phyloP scores from a whole-genome alignment of 306 rosid species.

The Sicyos edulis region DNA sequence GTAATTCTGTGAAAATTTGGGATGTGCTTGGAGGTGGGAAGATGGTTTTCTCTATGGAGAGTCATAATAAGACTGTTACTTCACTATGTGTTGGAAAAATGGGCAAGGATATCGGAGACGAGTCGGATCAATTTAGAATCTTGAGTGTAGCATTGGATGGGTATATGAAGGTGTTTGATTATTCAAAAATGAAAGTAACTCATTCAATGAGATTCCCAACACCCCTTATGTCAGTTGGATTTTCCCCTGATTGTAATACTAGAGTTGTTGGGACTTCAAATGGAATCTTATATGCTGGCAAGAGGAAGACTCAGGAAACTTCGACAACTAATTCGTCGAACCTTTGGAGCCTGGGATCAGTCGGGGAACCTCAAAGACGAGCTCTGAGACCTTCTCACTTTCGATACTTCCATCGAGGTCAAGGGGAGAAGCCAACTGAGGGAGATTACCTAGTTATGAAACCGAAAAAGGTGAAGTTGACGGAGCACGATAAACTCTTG shows the following conservation, averaged over 20 bases:
- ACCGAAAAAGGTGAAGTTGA: constrained; percentile 49
- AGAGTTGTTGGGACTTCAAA: constrained; percentile 78
- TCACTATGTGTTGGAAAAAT: constrained; percentile 55
- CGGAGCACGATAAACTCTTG: constrained; percentile 65
- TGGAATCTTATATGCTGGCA: constrained; percentile 67
- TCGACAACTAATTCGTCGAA: constrained; percentile 25
- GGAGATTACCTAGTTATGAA: constrained; percentile 59
- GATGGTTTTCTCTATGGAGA: constrained; percentile 65
- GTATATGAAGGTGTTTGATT: constrained; percentile 87
- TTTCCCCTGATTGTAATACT: constrained; percentile 50
- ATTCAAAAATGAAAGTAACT: constrained; percentile 57
- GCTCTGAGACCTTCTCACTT: constrained; percentile 45
- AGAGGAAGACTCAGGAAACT: constrained; percentile 48
- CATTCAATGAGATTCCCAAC: constrained; percentile 91
- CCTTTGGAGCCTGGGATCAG: constrained; percentile 34
- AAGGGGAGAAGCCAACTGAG: constrained; percentile 61
- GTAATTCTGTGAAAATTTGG: constrained; percentile 79
- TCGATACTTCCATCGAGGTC: constrained; percentile 82
- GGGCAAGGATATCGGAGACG: constrained; percentile 42
- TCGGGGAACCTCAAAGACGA: constrained; percentile 31
- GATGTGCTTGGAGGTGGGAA: constrained; percentile 86
- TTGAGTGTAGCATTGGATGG: constrained; percentile 90
- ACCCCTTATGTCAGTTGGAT: constrained; percentile 62
- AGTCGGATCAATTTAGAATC: constrained; percentile 52
- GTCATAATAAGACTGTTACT: constrained; percentile 87